These are phyloP conservation scores for Eucalyptus sp. DNA, from an alignment of 345 rosid species.

Conservation along the genomic window DNA sequence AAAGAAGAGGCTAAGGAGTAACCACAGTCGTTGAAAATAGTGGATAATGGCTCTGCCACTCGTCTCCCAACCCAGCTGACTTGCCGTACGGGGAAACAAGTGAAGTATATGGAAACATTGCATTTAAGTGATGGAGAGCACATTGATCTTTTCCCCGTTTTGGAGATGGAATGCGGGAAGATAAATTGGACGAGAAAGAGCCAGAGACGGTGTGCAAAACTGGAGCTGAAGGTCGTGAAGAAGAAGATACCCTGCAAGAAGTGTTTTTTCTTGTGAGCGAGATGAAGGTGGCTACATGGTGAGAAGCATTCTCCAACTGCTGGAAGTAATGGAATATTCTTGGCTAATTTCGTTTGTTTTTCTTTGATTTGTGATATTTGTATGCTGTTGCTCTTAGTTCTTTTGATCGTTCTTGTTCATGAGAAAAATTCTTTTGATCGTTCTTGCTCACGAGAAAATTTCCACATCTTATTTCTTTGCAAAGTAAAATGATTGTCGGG, in stretches of 20 bases:
- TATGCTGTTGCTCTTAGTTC: background rate
- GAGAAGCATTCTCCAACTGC: background rate
- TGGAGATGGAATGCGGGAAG: background rate
- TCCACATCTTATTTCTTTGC: background rate
- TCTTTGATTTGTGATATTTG: background rate
- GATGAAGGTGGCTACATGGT: background rate
- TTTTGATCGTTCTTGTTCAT: background rate
- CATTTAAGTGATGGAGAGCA: background rate
- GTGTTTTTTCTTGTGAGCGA: background rate
- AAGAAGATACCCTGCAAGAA: background rate
- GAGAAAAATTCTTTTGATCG: background rate
- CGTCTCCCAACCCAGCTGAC: background rate
- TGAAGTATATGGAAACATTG: background rate
- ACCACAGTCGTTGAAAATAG: background rate
- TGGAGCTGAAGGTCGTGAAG: background rate
- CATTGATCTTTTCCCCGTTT: background rate
- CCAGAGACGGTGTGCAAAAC: background rate
- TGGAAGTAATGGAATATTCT: background rate
- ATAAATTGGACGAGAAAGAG: background rate
- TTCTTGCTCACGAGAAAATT: background rate
- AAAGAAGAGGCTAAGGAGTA: background rate
- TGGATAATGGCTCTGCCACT: background rate
- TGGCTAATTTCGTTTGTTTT: background rate
- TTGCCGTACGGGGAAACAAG: background rate
- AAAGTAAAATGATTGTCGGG: background rate